Evolutionary conservation across 495 filamentous ascomycete species (phyloP).

Genomic region (Platismatia glauca): DNA sequence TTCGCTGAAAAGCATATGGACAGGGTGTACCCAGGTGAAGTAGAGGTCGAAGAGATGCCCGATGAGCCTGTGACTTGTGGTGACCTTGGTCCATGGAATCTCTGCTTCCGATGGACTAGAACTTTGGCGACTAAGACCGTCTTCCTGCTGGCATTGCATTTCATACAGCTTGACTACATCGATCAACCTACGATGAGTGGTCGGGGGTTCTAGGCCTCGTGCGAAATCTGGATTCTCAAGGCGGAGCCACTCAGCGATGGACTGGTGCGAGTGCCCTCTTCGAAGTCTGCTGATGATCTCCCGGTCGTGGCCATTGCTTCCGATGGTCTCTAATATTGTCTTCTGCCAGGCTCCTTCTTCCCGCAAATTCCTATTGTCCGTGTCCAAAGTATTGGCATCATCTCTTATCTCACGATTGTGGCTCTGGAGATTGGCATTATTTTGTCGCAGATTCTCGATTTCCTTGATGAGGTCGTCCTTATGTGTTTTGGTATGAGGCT

Average conservation of each 20-base stretch:
- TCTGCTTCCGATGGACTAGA: not conserved
- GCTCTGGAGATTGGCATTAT: slow-evolving; percentile 16
- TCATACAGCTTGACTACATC: slow-evolving; percentile 19
- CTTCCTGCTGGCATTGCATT: slow-evolving; percentile 9
- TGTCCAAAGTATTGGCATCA: slow-evolving; percentile 1
- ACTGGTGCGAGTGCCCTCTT: slow-evolving; percentile 27
- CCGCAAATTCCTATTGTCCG: slow-evolving; percentile 11
- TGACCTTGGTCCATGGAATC: slow-evolving; percentile 31
- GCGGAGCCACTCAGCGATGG: slow-evolving; percentile 32
- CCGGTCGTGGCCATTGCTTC: slow-evolving; percentile 28
- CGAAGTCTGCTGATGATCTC: slow-evolving; percentile 30
- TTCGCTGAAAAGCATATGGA: slow-evolving; percentile 36
- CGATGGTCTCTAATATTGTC: slow-evolving; percentile 30
- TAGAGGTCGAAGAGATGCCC: slow-evolving; percentile 37
- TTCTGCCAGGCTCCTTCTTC: slow-evolving; percentile 26
- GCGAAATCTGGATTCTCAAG: slow-evolving; percentile 20
- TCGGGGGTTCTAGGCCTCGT: slow-evolving; percentile 15
- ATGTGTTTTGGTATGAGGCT: slow-evolving; percentile 24
- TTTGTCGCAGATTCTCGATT: slow-evolving; percentile 18
- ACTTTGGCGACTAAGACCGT: slow-evolving; percentile 6
- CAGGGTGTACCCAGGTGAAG: slow-evolving; percentile 38
- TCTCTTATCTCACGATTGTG: slow-evolving; percentile 16
- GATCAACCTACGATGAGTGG: slow-evolving; percentile 13
- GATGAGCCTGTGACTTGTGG: slow-evolving; percentile 23
- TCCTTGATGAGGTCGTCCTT: slow-evolving; percentile 23